Conservation (phyloP, 2,329 filamentous ascomycete genomes). For the Epichloe brachyelytri region DNA sequence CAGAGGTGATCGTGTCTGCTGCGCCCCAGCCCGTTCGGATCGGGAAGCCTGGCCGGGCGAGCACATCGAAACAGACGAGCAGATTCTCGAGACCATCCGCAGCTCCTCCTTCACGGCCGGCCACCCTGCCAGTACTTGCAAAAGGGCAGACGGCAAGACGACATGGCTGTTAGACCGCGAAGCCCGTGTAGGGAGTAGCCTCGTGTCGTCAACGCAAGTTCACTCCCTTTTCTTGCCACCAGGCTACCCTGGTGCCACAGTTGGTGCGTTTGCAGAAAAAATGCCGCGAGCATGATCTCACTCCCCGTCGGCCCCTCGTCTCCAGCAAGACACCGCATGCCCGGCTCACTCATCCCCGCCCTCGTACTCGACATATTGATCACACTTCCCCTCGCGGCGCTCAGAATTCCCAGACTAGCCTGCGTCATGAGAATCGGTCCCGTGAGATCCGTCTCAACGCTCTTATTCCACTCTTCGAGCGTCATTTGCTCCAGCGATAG, state of each 20-base stretch:
- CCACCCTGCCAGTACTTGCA: constrained; percentile 16
- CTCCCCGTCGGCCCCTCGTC: too few relatives aligned
- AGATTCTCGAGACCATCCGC: too few relatives aligned
- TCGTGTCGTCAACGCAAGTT: constrained; percentile 47
- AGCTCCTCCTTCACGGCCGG: constrained; percentile 11
- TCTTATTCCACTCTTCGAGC: constrained; percentile 24
- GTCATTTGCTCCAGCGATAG: constrained; percentile 16
- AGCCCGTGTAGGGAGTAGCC: constrained; percentile 42
- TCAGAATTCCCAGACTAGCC: constrained; percentile 16
- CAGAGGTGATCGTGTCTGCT: too few relatives aligned
- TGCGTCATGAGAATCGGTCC: constrained; percentile 19
- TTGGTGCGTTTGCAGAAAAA: constrained; percentile 15
- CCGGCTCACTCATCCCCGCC: constrained; percentile 32
- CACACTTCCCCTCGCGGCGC: constrained; percentile 16
- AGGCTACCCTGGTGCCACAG: constrained; percentile 9
- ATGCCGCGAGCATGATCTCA: constrained; percentile 10
- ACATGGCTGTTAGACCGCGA: constrained; percentile 44
- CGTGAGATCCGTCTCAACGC: constrained; percentile 25
- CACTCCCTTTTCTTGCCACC: constrained; percentile 23
- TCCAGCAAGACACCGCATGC: constrained; percentile 8
- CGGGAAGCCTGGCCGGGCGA: too few relatives aligned
- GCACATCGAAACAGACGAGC: too few relatives aligned
- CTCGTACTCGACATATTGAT: constrained; percentile 35
- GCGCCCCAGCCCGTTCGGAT: too few relatives aligned
- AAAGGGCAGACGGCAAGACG: constrained; percentile 28